Base-by-base conservation (phyloP, 192 early-diverging fungal species). In the Coemansia sp. region DNA sequence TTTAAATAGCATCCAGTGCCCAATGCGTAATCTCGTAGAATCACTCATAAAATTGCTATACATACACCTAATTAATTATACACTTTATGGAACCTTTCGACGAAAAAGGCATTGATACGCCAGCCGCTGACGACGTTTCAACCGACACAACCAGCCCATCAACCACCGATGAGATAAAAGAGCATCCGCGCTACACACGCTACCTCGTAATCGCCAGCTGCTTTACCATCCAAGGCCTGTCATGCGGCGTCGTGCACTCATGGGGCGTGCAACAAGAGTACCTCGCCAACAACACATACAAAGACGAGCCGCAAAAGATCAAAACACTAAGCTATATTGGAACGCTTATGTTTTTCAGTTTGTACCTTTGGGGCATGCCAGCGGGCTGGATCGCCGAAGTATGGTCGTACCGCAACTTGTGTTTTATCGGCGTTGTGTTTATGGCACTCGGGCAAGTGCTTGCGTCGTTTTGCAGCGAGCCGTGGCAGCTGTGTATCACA, bases 401-500 rank as follows among this genome's bases (percentile, higher is more conserved):
- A 12, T 81, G 73, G 72, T 74, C 73, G 34, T 81, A 75, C 36
- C 65, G 59, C 52, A 65, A 64, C 23, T 48, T 63, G 21, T 75
- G 72, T 44, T 64, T 75, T 28, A 42, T 68, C 15, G 78, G 78
- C 12, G 34, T 62, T 9, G 15, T 77, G 22, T 40, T 78, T 40
- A 51, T 81, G 67, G 70, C 83, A n/a, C 17, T 87, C 1, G 87
- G 87, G 14, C 66, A 87, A 31, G 62, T 88, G 8, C 64, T 87
- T 5, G 84, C 85, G 10, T 85, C 84, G 31, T 89, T 87, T 62
- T 69, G 85, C 10, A 88, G 80, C 10, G 61, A 84, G 53, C 65
- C 87, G 0, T 90, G 89, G 89, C 86, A 88, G 48, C 64, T 90
- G 17, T 89, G 85, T 46, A 57, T 90, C 9, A 67, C 87, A 0